Conservation (phyloP, 805 yeast species). For the Metschnikowia anglica region DNA sequence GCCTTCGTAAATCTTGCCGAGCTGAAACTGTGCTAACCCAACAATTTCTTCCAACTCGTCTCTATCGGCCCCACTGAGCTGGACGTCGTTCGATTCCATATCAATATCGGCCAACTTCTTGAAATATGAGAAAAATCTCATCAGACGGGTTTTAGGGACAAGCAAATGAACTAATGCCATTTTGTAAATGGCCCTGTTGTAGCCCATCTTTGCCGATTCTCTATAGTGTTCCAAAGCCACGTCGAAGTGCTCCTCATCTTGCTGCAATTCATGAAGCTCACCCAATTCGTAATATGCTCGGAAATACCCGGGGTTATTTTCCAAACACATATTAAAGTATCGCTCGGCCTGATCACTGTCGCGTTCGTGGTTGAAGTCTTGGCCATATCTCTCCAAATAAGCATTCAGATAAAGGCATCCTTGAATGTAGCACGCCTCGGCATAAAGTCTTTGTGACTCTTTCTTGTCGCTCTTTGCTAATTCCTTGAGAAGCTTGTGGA, state of each 20-base stretch:
- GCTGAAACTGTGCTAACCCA: slow-evolving; percentile 41
- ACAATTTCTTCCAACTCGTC: slow-evolving; percentile 43
- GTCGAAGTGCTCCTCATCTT: slow-evolving; percentile 31
- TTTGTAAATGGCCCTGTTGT: slow-evolving; percentile 44
- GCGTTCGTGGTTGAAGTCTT: slow-evolving; percentile 36
- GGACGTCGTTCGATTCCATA: slow-evolving; percentile 31
- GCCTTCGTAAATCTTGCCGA: slow-evolving; percentile 46
- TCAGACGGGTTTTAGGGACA: slow-evolving; percentile 35
- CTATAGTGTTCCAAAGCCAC: slow-evolving; percentile 36
- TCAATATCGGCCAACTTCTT: slow-evolving; percentile 40
- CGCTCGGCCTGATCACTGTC: slow-evolving; percentile 30
- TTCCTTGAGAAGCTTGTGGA: slow-evolving; percentile 37
- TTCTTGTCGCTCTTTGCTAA: slow-evolving; percentile 19
- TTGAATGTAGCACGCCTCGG: slow-evolving; percentile 38
- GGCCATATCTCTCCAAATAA: slow-evolving; percentile 30
- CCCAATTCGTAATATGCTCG: slow-evolving; percentile 40
- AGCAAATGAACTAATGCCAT: slow-evolving; percentile 39
- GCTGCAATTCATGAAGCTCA: slow-evolving; percentile 36
- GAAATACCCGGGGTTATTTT: slow-evolving; percentile 31
- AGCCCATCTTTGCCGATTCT: slow-evolving; percentile 42
- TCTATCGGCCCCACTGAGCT: slow-evolving; percentile 37
- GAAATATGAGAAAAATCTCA: slow-evolving; percentile 36
- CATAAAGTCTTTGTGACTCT: slow-evolving; percentile 17
- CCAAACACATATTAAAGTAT: slow-evolving; percentile 34
- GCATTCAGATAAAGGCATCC: slow-evolving; percentile 41